These are phyloP conservation scores for Xerocomus brunneocitrinus DNA, from an alignment of 768 basidiomycete genomes.

Conservation along the genomic window DNA sequence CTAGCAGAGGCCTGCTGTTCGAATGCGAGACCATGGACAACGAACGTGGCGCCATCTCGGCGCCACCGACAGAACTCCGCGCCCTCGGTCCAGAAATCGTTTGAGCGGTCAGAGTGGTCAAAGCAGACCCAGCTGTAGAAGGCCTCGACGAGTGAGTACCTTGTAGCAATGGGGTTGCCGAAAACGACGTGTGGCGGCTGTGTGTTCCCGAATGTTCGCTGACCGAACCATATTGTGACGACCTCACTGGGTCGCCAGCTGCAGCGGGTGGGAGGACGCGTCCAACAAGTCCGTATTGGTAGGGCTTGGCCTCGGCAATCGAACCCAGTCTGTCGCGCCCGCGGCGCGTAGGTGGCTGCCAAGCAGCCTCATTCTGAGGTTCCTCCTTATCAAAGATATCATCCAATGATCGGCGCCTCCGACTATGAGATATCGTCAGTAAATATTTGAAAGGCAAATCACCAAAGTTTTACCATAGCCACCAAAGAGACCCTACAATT, in stretches of 20 bases:
- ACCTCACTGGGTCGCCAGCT: conserved; percentile 29
- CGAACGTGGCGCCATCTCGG: conserved; percentile 13
- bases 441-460: conserved; percentile 1
- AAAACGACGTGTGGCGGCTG: conserved; percentile 25
- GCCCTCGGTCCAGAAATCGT: conserved; percentile 10
- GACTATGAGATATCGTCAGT: conserved; percentile 30
- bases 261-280: conserved; percentile 31
- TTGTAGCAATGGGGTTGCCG: conserved; percentile 24
- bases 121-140: conserved; percentile 41
- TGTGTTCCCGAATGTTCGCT: conserved; percentile 19
- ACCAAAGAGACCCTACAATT: conserved; percentile 45
- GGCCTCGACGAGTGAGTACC: conserved; percentile 32
- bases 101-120: conserved; percentile 24
- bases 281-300: conserved; percentile 61
- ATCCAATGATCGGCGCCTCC: conserved; percentile 44
- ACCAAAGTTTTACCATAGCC: conserved; percentile 40
- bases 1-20: conserved; percentile 7
- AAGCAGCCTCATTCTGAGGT: conserved; percentile 20
- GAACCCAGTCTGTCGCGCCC: conserved; percentile 25
- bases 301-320: conserved; percentile 46
- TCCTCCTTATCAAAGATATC: conserved; percentile 48
- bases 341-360: conserved; percentile 17
- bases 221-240: conserved; percentile 28
- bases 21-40: conserved; percentile 20
- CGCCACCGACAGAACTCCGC: conserved; percentile 1